Evolutionary conservation across 176 grass and related monocot genomes (phyloP).

Genomic region (Puya raimondii): DNA sequence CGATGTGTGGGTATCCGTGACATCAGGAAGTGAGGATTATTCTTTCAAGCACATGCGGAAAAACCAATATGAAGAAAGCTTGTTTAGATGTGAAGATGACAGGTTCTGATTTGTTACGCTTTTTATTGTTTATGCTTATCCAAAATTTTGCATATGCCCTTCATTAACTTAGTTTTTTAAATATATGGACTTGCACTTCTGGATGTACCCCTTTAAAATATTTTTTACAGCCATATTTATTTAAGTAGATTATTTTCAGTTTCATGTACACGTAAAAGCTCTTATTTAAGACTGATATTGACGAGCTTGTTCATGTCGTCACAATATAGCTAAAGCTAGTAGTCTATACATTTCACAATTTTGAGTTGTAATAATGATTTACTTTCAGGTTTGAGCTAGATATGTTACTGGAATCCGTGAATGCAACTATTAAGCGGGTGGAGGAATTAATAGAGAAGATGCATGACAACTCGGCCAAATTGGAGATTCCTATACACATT

Average conservation of each 20-base stretch:
- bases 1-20: constrained; percentile 73
- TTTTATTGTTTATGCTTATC: constrained; percentile 6
- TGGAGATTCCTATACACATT: constrained; percentile 13
- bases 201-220: too few species aligned
- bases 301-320: too few species aligned
- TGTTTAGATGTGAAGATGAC: constrained; percentile 89
- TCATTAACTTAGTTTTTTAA: too few species aligned
- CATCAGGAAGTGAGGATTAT: constrained; percentile 82
- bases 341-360: neutral
- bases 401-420: constrained; percentile 28
- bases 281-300: too few species aligned
- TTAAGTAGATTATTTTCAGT: too few species aligned
- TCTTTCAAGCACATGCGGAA: constrained; percentile 91
- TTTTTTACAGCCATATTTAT: too few species aligned
- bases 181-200: too few species aligned
- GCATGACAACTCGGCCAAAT: constrained; percentile 15
- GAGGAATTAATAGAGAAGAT: constrained; percentile 25
- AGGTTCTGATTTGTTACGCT: constrained; percentile 23
- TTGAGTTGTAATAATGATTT: neutral
- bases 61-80: constrained; percentile 84
- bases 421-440: constrained; percentile 22
- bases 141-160: too few species aligned
- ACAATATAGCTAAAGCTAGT: neutral
- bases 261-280: too few species aligned
- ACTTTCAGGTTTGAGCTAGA: constrained; percentile 20